Evolutionary conservation across 1,284 basidiomycete species (phyloP).

Genomic region (Gymnopus androsaceus): DNA sequence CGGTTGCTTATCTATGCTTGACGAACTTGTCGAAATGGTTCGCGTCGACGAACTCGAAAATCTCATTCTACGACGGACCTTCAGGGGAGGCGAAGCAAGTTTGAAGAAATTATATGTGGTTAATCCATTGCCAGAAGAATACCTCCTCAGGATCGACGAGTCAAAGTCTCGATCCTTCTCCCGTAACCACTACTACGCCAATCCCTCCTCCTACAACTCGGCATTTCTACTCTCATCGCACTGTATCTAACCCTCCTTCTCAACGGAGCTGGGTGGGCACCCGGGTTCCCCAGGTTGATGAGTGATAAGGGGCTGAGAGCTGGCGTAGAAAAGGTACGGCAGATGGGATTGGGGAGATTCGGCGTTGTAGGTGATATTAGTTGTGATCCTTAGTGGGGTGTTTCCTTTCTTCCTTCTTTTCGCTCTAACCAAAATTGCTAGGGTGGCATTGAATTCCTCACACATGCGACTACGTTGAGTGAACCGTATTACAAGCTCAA

Average conservation of each 20-base stretch:
- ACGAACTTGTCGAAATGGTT: conserved; percentile 65
- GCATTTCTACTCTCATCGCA: conserved; percentile 72
- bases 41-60: conserved; percentile 56
- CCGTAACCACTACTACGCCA: conserved; percentile 60
- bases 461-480: conserved; percentile 73
- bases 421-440: too few species aligned
- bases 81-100: conserved; percentile 23
- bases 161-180: conserved; percentile 26
- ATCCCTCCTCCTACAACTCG: conserved; percentile 68
- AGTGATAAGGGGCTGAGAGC: conserved; percentile 60
- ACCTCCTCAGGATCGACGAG: conserved; percentile 53
- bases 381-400: conserved; percentile 74
- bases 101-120: conserved; percentile 62
- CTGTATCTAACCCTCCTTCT: conserved; percentile 83
- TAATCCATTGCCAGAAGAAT: conserved; percentile 71
- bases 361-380: conserved; percentile 82
- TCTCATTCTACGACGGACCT: conserved; percentile 42
- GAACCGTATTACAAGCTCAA: conserved; percentile 62
- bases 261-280: conserved; percentile 85
- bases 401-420: neutral
- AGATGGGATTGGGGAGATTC: conserved; percentile 58
- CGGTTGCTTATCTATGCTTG: conserved; percentile 72
- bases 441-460: conserved; percentile 86
- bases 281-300: conserved; percentile 78
- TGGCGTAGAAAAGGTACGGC: conserved; percentile 38